A percentile compares a stretch with the other conserved stretches of the same genome.
phyloP scores from a whole-genome alignment of 2,329 filamentous ascomycete species.

The Mycosphaerelloides madeirae region DNA sequence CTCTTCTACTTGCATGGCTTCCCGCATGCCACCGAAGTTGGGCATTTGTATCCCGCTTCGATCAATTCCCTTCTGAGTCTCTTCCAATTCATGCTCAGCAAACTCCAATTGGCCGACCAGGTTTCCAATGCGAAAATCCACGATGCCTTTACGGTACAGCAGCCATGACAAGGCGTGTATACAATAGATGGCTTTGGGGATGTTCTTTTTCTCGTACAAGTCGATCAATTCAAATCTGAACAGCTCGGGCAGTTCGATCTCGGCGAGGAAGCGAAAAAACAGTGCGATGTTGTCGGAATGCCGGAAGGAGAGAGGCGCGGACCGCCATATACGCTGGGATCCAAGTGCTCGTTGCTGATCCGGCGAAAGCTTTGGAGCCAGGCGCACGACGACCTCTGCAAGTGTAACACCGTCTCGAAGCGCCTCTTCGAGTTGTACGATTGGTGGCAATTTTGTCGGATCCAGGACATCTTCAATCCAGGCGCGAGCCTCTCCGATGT shows the following conservation, averaged over 20 bases:
- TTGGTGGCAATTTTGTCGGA: conserved; percentile 77
- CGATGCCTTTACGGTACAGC: conserved; percentile 89
- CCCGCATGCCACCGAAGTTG: conserved; percentile 95
- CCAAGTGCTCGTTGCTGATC: conserved; percentile 29
- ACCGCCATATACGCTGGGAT: conserved; percentile 68
- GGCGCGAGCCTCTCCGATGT: conserved; percentile 97
- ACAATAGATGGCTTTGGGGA: conserved; percentile 98
- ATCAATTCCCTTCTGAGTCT: conserved; percentile 93
- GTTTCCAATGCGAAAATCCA: conserved; percentile 94
- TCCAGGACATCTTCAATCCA: conserved; percentile 91
- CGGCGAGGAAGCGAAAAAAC: conserved; percentile 90
- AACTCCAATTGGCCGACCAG: conserved; percentile 95
- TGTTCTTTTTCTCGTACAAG: conserved; percentile 98
- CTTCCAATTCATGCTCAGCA: conserved; percentile 94
- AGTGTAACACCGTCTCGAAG: conserved; percentile 88
- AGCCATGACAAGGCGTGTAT: conserved; percentile 97
- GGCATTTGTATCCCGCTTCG: conserved; percentile 94
- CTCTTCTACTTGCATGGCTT: conserved; percentile 84
- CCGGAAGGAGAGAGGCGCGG: conserved; percentile 80
- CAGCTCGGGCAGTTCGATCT: conserved; percentile 86
- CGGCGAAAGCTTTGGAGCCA: conserved; percentile 69
- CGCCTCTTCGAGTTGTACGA: conserved; percentile 89
- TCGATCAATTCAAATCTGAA: conserved; percentile 97
- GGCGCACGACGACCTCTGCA: conserved; percentile 85
- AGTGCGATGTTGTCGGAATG: conserved; percentile 97